Conservation (phyloP, 2,329 filamentous ascomycete genomes). For the Arthrobotrys iridis region DNA sequence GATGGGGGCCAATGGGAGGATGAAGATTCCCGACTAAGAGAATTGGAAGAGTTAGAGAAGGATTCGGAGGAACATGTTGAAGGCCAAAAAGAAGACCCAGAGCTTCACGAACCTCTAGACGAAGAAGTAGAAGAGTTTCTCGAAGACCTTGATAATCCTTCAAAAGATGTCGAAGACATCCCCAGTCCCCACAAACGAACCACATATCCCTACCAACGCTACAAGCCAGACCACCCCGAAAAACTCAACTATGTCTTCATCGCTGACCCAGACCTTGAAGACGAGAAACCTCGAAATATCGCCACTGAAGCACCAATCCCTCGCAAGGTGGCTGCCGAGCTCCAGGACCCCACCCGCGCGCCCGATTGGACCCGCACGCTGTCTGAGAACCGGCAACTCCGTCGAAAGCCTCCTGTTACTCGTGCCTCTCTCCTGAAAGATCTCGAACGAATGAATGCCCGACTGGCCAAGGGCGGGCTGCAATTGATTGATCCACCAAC, state of each 20-base stretch:
- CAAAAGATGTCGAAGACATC: not conserved
- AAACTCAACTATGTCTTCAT: conserved; percentile 6
- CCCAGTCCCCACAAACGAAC: not conserved
- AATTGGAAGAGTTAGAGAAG: not conserved
- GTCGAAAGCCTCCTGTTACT: not conserved
- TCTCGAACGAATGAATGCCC: conserved; percentile 32
- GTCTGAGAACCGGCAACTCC: not conserved
- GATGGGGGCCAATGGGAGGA: not conserved
- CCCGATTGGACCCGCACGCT: conserved; percentile 9
- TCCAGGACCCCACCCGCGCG: not conserved
- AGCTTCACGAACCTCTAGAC: not conserved
- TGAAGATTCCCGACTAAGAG: not conserved
- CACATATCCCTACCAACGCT: not conserved
- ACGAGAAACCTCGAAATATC: not conserved
- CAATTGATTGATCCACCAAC: conserved; percentile 10
- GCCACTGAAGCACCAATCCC: not conserved
- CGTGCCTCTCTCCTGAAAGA: not conserved
- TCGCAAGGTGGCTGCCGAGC: not conserved
- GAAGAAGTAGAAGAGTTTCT: not conserved
- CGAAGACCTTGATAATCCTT: conserved; percentile 5
- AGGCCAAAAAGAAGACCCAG: too few relatives aligned
- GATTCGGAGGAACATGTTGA: too few relatives aligned
- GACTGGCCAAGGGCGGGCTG: conserved; percentile 6
- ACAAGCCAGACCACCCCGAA: not conserved
- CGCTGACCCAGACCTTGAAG: not conserved